These are phyloP conservation scores for Aphanomyces cochlioides DNA, from an alignment of 352 stramenopile genomes.

Conservation along the genomic window DNA sequence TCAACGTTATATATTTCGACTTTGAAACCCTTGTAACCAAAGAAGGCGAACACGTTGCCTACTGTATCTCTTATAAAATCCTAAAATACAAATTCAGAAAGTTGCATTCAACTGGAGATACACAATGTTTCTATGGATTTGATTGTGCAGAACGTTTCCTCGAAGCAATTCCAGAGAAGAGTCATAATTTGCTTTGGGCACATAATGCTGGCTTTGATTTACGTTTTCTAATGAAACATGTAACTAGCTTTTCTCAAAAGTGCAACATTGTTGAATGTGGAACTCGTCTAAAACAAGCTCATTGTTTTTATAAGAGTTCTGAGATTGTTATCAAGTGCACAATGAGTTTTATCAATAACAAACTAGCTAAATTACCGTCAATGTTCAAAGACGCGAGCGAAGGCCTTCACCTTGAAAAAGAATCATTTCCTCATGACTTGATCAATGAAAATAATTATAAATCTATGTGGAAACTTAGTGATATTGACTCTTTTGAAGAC, in stretches of 20 bases:
- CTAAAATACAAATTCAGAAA: conserved; percentile 16
- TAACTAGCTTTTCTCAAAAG: conserved; percentile 19
- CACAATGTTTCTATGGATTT: conserved; percentile 30
- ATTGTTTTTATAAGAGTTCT: conserved; percentile 24
- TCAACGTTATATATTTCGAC: conserved; percentile 27
- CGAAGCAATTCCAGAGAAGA: conserved; percentile 23
- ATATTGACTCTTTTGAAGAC: conserved; percentile 27
- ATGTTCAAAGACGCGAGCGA: conserved; percentile 29
- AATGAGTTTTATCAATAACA: conserved; percentile 25
- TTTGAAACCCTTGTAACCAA: conserved; percentile 25
- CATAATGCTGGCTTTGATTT: conserved; percentile 32
- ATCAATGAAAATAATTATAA: conserved; percentile 31
- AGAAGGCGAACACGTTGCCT: conserved; percentile 25
- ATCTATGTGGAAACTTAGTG: conserved; percentile 14
- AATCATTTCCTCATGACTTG: conserved; percentile 31
- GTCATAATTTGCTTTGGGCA: conserved; percentile 28
- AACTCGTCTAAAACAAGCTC: conserved; percentile 25
- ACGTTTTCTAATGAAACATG: conserved; percentile 31
- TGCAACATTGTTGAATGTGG: conserved; percentile 30
- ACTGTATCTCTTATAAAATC: conserved; percentile 26
- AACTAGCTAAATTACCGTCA: conserved; percentile 16
- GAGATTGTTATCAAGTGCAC: conserved; percentile 24
- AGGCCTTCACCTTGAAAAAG: conserved; percentile 27
- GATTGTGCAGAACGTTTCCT: conserved; percentile 28
- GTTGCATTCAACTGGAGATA: conserved; percentile 2